phyloP scores from a whole-genome alignment of 306 rosid species.

The Lathyrus tuberosus region DNA sequence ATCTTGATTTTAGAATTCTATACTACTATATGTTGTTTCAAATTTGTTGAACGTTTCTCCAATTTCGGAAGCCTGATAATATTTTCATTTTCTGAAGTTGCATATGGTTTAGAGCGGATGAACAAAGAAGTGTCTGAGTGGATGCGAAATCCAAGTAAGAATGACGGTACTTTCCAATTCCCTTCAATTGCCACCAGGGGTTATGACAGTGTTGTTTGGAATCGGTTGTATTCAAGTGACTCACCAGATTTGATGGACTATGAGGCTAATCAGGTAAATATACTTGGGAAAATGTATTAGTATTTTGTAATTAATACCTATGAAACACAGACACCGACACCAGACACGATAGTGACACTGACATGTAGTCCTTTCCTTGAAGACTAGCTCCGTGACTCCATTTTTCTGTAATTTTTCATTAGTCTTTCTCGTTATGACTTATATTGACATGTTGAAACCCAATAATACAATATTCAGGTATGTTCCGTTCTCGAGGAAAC shows the following conservation, averaged over 20 bases:
- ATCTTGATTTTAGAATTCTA: background rate
- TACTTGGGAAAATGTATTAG: slow-evolving; percentile 14
- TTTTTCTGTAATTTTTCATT: background rate
- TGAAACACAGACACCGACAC: background rate
- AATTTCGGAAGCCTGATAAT: slow-evolving; percentile 43
- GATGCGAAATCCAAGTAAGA: slow-evolving; percentile 73
- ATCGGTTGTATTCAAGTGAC: slow-evolving; percentile 90
- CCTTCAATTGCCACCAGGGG: slow-evolving; percentile 95
- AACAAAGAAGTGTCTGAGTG: slow-evolving; percentile 87
- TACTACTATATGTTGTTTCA: slow-evolving; percentile 21
- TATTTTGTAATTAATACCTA: background rate
- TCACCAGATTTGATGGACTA: slow-evolving; percentile 57
- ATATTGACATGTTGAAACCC: slow-evolving; percentile 35
- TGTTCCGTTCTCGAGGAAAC: slow-evolving; percentile 78
- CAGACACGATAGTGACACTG: background rate
- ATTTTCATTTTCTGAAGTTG: slow-evolving; percentile 55
- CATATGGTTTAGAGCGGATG: slow-evolving; percentile 80
- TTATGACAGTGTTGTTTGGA: slow-evolving; percentile 95
- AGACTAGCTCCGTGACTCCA: background rate
- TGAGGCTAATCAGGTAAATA: slow-evolving; percentile 66
- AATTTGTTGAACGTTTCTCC: slow-evolving; percentile 28
- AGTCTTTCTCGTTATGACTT: slow-evolving; percentile 14
- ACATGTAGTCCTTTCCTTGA: background rate
- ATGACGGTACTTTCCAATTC: slow-evolving; percentile 38
- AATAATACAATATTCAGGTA: slow-evolving; percentile 53